Base-by-base conservation (phyloP, 1,139 yeast species). In the Blastobotrys niveus region DNA sequence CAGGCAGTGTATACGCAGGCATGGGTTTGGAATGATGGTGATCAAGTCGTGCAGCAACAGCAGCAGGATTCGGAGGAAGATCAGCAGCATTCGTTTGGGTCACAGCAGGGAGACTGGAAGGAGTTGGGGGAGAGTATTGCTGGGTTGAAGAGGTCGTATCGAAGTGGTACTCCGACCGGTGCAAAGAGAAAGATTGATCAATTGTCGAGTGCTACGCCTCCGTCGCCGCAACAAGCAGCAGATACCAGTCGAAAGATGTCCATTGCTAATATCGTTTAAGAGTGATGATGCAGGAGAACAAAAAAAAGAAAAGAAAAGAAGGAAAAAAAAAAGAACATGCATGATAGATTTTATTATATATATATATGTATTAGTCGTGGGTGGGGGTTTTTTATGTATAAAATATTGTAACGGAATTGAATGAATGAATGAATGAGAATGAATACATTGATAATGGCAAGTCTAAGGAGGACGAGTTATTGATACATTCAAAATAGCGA, bases 181-280 rank as follows among this genome's bases (percentile, higher is more conserved):
- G n/a, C n/a, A n/a, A n/a, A n/a, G n/a, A n/a, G n/a, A n/a, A n/a
- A n/a, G n/a, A n/a, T n/a, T n/a, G n/a, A n/a, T n/a, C n/a, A n/a
- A n/a, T n/a, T n/a, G n/a, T 27, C 15, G 30, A 34, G 38, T 19
- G 17, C 19, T 10, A 37, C 12, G 7, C 24, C 40, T 26, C 40
- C 40, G 7, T 26, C 40, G 26, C 25, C n/a, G 24, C 38, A n/a
- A 20, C 26, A 25, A 9, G 27, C 18, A 5, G 20, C 34, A 30
- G 20, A 14, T 12, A 17, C 36, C 20, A 36, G 19, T 9, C 17
- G 35, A 5, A 51, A 57, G 36, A 56, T 56, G 49, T 55, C 58
- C 20, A 57, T 56, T 39, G 55, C 57, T 24, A 55, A 55, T 44
- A 57, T 56, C 25, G 44, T 56, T 18, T 56, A 46, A 44, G 14